phyloP scores from a whole-genome alignment of 2,329 filamentous ascomycete species.

The Alternaria sp. region DNA sequence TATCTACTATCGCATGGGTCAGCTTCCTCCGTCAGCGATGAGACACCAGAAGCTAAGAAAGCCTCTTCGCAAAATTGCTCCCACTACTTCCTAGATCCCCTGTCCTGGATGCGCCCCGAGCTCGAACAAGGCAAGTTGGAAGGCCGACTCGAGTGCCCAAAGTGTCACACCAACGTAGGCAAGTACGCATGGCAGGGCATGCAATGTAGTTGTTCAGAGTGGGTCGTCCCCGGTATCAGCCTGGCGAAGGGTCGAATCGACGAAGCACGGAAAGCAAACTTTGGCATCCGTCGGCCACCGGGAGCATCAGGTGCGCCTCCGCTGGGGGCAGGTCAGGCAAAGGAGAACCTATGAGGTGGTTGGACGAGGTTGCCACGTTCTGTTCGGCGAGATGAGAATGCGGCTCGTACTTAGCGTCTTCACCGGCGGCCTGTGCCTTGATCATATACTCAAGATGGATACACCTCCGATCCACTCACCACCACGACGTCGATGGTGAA shows the following conservation, averaged over 20 bases:
- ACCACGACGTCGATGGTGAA: background rate
- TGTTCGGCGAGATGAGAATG: background rate
- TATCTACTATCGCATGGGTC: constrained; percentile 72
- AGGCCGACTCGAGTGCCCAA: constrained; percentile 84
- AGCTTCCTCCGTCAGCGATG: constrained; percentile 24
- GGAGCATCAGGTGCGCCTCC: constrained; percentile 20
- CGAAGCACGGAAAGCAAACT: constrained; percentile 57
- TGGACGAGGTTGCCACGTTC: background rate
- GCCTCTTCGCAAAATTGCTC: constrained; percentile 63
- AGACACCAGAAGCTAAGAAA: constrained; percentile 14
- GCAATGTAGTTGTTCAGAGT: constrained; percentile 86
- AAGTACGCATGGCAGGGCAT: constrained; percentile 97
- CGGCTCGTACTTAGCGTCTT: background rate
- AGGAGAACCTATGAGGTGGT: constrained; percentile 15
- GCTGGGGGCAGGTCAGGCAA: constrained; percentile 6
- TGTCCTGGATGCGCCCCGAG: constrained; percentile 91
- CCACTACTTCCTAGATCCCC: constrained; percentile 88
- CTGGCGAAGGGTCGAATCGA: constrained; percentile 84
- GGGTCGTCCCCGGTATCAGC: constrained; percentile 90
- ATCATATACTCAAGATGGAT: background rate
- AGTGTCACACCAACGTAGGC: constrained; percentile 83
- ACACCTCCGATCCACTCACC: background rate
- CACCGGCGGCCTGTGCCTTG: background rate
- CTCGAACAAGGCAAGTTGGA: constrained; percentile 84
- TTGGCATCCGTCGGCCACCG: constrained; percentile 45